phyloP scores from a whole-genome alignment of 768 basidiomycete species.

The Trametes cubensis region DNA sequence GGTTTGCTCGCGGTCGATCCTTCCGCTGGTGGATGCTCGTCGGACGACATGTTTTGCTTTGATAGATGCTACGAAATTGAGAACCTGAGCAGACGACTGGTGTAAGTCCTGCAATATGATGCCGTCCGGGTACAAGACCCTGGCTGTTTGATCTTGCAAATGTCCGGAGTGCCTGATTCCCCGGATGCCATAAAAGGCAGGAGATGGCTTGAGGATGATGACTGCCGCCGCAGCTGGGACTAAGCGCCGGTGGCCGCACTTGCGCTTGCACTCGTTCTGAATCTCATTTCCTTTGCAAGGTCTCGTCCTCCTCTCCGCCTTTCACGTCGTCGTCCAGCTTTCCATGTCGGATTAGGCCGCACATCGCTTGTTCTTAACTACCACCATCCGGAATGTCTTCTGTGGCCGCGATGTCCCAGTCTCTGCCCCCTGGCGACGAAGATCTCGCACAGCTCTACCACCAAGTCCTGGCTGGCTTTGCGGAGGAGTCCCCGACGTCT shows the following conservation, averaged over 20 bases:
- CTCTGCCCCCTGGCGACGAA: conserved; percentile 58
- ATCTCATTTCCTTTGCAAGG: no score
- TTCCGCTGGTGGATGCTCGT: not conserved
- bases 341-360: conserved; percentile 3
- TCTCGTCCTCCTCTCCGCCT: not conserved
- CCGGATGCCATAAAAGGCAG: conserved; percentile 13
- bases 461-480: conserved; percentile 71
- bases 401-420: conserved; percentile 38
- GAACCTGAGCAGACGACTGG: not conserved
- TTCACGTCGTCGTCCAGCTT: not conserved
- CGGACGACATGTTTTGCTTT: not conserved
- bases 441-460: conserved; percentile 76
- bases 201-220: not conserved
- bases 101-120: not conserved
- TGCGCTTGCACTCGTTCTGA: not conserved
- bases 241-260: not conserved
- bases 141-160: not conserved
- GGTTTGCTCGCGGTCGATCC: not conserved
- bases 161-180: conserved; percentile 6
- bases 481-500: conserved; percentile 47
- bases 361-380: not conserved
- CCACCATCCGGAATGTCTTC: conserved; percentile 37
- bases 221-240: not conserved
- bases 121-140: no score
- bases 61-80: not conserved